Base-by-base conservation (phyloP, 352 stramenopile genomes). In the Phytophthora aleatoria region DNA sequence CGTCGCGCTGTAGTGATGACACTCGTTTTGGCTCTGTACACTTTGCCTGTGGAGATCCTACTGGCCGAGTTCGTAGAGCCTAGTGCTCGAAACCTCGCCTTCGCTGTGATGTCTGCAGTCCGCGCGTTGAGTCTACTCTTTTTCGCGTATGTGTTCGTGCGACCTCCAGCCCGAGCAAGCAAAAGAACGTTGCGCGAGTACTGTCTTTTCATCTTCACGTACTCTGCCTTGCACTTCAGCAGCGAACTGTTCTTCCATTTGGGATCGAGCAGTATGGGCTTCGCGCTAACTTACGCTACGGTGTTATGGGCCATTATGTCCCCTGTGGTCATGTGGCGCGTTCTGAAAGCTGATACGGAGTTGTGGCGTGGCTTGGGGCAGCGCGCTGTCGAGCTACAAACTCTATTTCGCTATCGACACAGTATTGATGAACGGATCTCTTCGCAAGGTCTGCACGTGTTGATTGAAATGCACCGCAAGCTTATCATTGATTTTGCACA, bases 401-500 rank as follows among this genome's bases (percentile, higher is more conserved):
- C 47, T 2, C 42, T 75, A 10, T 77, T 77, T 44, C 59, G 48
- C 5, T 50, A 79, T 33, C 57, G 56, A 27, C 58, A 73, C 33
- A 71, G 69, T 33, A 61, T 74, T 16, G 50, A 74, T 38, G 69
- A 76, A 35, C 64, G 63, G 31, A 61, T 74, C 28, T 77, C 69
- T 26, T 73, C 69, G 0, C 63, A 81, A 27, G 77, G 87, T 3
- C 71, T 93, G 16, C 77, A 90, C 53, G 68, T 91, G 50, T 64
- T 93, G 5, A 83, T 87, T 48, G 76, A 92, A 53, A 88, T 89
- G 76, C 72, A 91, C 44, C 79, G 77, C 28, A 85, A 87, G 50
- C 76, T 83, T 48, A 85, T 91, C 35, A 87, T 95, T 24, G 84
- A 95, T 58, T 95, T 93, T 57, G 78, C 78, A 1, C 68, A 88